Evolutionary conservation across 2,329 filamentous ascomycete species (phyloP).

Genomic region (Macrophomina phaseolina): DNA sequence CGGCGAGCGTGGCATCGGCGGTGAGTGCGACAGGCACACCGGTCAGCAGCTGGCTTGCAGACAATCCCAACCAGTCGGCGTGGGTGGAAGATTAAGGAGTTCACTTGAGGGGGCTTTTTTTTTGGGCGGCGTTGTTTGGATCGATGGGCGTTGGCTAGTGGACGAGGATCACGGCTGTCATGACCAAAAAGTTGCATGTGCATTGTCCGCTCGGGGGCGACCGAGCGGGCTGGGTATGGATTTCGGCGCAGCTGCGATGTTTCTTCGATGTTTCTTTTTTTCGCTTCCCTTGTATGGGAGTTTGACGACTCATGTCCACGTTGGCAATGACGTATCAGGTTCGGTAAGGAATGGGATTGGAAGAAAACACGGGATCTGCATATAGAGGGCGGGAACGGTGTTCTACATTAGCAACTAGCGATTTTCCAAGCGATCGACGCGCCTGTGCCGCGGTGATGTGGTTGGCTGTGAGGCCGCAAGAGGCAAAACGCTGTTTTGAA

Average conservation of each 20-base stretch:
- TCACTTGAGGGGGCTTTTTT: neutral
- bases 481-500: neutral
- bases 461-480: neutral
- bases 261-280: conserved; percentile 26
- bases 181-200: conserved; percentile 19
- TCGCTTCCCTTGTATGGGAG: neutral
- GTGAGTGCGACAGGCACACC: conserved; percentile 24
- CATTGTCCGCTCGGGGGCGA: conserved; percentile 10
- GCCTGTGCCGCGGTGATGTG: conserved; percentile 19
- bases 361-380: conserved; percentile 20
- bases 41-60: conserved; percentile 24
- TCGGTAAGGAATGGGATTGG: conserved; percentile 13
- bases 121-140: conserved; percentile 17
- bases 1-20: conserved; percentile 10
- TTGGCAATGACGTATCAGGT: conserved; percentile 23
- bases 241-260: conserved; percentile 24
- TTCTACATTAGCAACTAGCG: conserved; percentile 17
- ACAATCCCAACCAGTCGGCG: conserved; percentile 26
- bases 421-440: conserved; percentile 18
- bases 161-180: conserved; percentile 10
- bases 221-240: neutral
- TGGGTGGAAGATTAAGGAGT: conserved; percentile 24
- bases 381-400: conserved; percentile 15
- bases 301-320: conserved; percentile 19
- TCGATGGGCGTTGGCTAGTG: conserved; percentile 13